Evolutionary conservation across 345 rosid species (phyloP).

Genomic region (Brassica incana): DNA sequence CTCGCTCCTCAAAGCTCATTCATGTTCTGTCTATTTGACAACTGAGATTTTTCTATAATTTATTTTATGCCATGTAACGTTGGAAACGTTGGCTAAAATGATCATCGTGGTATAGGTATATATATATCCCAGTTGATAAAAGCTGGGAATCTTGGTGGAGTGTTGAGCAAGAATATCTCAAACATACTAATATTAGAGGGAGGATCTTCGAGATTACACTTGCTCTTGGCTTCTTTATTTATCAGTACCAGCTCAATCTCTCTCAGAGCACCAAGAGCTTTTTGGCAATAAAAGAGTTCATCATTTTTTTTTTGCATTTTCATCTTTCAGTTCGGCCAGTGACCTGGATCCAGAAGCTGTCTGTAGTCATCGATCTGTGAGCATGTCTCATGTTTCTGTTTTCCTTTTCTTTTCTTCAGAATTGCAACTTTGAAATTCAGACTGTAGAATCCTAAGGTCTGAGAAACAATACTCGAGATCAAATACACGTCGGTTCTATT

Average conservation of each 20-base stretch:
- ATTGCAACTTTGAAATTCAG: no score
- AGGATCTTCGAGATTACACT: slow-evolving; percentile 63
- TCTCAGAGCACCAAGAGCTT: slow-evolving; percentile 48
- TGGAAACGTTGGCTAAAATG: slow-evolving; percentile 82
- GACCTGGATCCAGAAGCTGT: neutral
- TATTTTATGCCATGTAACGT: neutral
- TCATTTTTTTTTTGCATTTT: neutral
- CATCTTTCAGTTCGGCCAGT: no score
- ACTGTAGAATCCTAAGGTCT: no score
- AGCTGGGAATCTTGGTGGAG: slow-evolving; percentile 99
- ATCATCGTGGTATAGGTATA: slow-evolving; percentile 88
- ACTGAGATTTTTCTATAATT: no score
- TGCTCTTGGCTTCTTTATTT: slow-evolving; percentile 72
- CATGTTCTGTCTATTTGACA: no score
- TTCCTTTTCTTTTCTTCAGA: no score
- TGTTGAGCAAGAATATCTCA: slow-evolving; percentile 78
- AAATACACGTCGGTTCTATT: no score
- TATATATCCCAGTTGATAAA: slow-evolving; percentile 37
- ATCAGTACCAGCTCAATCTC: slow-evolving; percentile 90
- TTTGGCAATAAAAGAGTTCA: slow-evolving; percentile 45
- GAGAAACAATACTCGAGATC: no score
- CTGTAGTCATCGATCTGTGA: no score
- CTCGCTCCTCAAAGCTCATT: no score
- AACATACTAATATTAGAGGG: slow-evolving; percentile 60
- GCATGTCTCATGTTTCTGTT: no score